Percentiles rank a stretch among this genome's conserved stretches.
Evolutionary conservation across 1,139 yeast genomes (phyloP).

Genomic region (Geotrichum histeridarum): DNA sequence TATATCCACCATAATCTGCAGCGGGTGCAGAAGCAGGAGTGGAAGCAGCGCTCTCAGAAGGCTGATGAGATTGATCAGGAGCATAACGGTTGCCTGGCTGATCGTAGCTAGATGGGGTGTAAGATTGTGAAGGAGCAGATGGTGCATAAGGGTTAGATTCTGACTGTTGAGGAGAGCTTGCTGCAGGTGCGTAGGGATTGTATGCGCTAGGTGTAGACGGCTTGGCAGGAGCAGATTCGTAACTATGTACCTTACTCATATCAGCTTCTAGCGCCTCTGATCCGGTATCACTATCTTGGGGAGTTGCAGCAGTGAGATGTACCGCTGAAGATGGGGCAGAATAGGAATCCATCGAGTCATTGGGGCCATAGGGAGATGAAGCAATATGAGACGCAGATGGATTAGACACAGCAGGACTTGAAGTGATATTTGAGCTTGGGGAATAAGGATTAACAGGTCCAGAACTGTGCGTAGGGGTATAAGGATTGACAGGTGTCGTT

Average conservation of each 20-base stretch:
- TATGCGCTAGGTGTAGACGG: not conserved
- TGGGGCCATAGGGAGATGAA: conserved; percentile 1
- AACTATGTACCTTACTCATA: too few species aligned
- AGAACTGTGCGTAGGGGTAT: not conserved
- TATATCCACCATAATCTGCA: conserved; percentile 9
- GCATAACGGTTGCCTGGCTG: conserved; percentile 11
- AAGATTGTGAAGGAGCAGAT: not conserved
- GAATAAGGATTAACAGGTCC: conserved; percentile 7
- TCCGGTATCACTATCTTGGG: too few species aligned
- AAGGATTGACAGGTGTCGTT: not conserved
- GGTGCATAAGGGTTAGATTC: not conserved
- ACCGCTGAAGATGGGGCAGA: too few species aligned
- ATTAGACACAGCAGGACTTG: not conserved
- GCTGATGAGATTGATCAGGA: not conserved
- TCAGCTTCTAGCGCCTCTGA: too few species aligned
- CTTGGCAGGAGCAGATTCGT: not conserved
- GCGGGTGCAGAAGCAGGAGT: not conserved
- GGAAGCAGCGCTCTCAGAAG: not conserved
- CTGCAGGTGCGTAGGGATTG: conserved; percentile 15
- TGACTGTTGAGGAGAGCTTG: not conserved
- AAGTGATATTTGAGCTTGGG: not conserved
- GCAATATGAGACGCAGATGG: conserved; percentile 3
- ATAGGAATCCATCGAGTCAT: too few species aligned
- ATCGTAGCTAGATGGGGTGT: not conserved
- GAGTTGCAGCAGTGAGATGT: too few species aligned